Conservation (phyloP, 306 rosid species). For the Prinsepia uniflora region DNA sequence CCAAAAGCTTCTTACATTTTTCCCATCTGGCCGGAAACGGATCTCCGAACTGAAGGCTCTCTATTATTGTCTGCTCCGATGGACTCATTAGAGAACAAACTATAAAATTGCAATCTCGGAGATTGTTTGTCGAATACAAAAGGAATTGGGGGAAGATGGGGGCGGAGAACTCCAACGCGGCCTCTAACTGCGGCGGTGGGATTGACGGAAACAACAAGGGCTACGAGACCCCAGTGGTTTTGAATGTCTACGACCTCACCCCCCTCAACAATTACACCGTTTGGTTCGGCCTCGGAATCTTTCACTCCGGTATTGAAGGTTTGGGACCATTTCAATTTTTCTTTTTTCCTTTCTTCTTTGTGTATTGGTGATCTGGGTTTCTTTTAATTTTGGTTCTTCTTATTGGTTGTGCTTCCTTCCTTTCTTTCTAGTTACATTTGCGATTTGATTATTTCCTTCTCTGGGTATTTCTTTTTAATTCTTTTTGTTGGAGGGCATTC, state of each 20-base stretch:
- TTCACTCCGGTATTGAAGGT: constrained; percentile 98
- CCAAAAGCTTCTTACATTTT: neutral
- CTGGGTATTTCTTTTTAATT: neutral
- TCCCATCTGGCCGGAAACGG: constrained; percentile 30
- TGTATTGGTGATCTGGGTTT: constrained; percentile 23
- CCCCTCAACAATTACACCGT: constrained; percentile 65
- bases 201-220: constrained; percentile 26
- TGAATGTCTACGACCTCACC: constrained; percentile 94
- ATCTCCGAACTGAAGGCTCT: constrained; percentile 31
- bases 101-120: neutral
- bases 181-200: constrained; percentile 29
- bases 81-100: constrained; percentile 23
- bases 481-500: neutral
- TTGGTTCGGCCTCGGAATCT: constrained; percentile 92
- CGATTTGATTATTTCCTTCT: constrained; percentile 3
- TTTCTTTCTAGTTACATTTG: neutral
- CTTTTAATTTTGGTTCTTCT: neutral
- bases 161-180: constrained; percentile 38
- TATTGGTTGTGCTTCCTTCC: neutral
- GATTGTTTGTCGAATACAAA: constrained; percentile 10
- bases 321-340: neutral
- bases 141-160: constrained; percentile 46
- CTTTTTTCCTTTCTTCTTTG: neutral
- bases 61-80: constrained; percentile 12
- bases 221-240: constrained; percentile 36